Evolutionary conservation across 768 basidiomycete genomes (phyloP).

Genomic region (Termitomyces sp.): DNA sequence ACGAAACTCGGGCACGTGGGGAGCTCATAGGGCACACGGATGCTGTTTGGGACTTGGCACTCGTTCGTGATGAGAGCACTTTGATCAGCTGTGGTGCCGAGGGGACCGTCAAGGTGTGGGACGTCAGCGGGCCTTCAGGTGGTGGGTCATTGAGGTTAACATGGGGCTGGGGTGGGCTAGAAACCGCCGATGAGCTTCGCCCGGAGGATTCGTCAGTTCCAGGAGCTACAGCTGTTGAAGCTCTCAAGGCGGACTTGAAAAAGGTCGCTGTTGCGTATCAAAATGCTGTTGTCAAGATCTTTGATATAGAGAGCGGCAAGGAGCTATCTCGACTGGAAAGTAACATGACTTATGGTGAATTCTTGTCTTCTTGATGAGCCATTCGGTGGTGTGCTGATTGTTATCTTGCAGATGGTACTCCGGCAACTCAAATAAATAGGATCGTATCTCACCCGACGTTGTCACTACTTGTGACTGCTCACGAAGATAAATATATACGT

Average conservation of each 20-base stretch:
- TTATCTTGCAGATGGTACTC: conserved; percentile 53
- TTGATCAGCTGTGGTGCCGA: conserved; percentile 91
- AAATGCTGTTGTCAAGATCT: conserved; percentile 85
- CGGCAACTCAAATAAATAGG: conserved; percentile 77
- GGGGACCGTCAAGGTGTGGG: conserved; percentile 92
- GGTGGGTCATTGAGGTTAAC: conserved; percentile 64
- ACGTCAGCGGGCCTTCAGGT: conserved; percentile 63
- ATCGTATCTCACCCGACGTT: conserved; percentile 89
- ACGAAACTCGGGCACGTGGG: conserved; percentile 69
- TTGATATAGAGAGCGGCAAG: conserved; percentile 85
- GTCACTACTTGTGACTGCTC: conserved; percentile 81
- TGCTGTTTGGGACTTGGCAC: conserved; percentile 92
- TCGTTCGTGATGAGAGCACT: conserved; percentile 76
- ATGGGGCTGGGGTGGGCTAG: conserved; percentile 77
- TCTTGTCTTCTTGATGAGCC: neutral
- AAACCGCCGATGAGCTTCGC: conserved; percentile 37
- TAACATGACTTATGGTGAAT: conserved; percentile 53
- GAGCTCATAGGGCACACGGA: conserved; percentile 91
- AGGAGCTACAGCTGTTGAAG: conserved; percentile 80
- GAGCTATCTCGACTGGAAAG: conserved; percentile 59
- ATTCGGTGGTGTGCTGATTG: conserved; percentile 3
- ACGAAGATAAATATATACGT: conserved; percentile 91
- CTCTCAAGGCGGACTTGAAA: conserved; percentile 76
- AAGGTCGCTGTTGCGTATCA: conserved; percentile 89
- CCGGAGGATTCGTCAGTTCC: conserved; percentile 46